A percentile compares a stretch with the other conserved stretches of the same genome.
Conservation (phyloP, 2,329 filamentous ascomycete genomes). For the Apiospora rasikravindrae region DNA sequence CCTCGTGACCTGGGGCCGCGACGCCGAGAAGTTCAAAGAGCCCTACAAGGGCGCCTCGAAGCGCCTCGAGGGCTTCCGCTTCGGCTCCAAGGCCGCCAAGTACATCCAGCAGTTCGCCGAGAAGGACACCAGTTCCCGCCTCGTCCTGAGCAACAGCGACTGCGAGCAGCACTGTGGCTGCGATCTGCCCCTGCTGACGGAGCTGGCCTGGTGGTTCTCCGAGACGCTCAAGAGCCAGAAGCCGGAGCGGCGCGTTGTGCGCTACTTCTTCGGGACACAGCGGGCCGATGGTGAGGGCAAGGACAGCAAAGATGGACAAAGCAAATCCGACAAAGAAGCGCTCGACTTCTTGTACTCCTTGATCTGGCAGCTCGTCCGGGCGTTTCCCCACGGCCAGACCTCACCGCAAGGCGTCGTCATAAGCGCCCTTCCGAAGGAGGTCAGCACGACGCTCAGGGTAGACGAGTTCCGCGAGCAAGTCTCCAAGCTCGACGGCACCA, state of each 20-base stretch:
- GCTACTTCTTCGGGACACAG: not conserved
- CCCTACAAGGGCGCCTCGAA: not conserved
- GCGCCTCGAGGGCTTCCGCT: not conserved
- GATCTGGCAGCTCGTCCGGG: not conserved
- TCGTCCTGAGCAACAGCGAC: not conserved
- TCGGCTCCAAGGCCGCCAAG: not conserved
- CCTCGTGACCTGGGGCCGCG: not conserved
- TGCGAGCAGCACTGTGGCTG: not conserved
- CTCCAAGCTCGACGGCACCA: not conserved
- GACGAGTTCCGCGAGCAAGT: not conserved
- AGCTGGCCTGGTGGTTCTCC: slow-evolving; percentile 1
- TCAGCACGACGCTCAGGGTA: not conserved
- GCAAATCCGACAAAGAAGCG: not conserved
- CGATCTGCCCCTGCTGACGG: not conserved
- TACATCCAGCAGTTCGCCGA: not conserved
- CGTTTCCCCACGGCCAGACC: not conserved
- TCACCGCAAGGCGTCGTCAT: not conserved
- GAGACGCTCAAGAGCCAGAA: not conserved
- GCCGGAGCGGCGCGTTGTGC: not conserved
- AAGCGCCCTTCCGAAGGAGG: not conserved
- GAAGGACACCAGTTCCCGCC: not conserved
- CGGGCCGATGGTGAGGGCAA: no score
- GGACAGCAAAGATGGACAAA: not conserved
- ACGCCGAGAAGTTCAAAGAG: not conserved
- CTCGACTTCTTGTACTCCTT: not conserved